These are phyloP conservation scores for Scheffersomyces titani DNA, from an alignment of 1,139 yeast genomes.

Conservation along the genomic window DNA sequence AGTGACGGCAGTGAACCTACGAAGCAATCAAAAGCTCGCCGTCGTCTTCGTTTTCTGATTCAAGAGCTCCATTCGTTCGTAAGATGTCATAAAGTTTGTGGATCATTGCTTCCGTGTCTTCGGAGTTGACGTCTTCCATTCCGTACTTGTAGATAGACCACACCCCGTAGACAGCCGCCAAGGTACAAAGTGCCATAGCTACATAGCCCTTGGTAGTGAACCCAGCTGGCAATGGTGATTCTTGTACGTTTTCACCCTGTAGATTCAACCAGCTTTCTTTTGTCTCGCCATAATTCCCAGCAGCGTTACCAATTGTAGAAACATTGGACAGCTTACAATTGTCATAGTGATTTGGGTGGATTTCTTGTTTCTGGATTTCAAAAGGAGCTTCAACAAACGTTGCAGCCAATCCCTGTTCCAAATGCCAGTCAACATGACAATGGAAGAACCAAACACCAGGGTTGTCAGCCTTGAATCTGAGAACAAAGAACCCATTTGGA, in stretches of 20 bases:
- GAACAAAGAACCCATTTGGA: constrained; percentile 64
- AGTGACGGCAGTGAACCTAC: not conserved
- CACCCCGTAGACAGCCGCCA: constrained; percentile 62
- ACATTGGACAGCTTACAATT: constrained; percentile 59
- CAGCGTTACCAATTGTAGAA: constrained; percentile 66
- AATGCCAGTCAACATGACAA: constrained; percentile 94
- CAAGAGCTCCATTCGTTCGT: constrained; percentile 7
- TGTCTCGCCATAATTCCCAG: constrained; percentile 44
- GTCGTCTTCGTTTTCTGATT: not conserved
- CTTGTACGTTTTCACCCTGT: constrained; percentile 58
- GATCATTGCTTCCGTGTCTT: constrained; percentile 35
- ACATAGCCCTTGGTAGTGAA: constrained; percentile 69
- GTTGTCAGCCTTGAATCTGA: constrained; percentile 73
- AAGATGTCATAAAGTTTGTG: constrained; percentile 13
- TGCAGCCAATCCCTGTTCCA: constrained; percentile 81
- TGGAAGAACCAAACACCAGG: constrained; percentile 96
- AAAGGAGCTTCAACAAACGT: constrained; percentile 74
- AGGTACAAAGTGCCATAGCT: constrained; percentile 58
- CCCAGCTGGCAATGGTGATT: constrained; percentile 60
- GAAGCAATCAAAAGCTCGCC: not conserved
- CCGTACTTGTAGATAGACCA: constrained; percentile 60
- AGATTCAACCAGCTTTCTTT: constrained; percentile 52
- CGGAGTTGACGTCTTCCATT: constrained; percentile 55
- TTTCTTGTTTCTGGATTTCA: constrained; percentile 42
- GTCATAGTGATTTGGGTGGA: constrained; percentile 46